These are phyloP conservation scores for Hericium rajendrae DNA, from an alignment of 768 basidiomycete genomes.

Conservation along the genomic window DNA sequence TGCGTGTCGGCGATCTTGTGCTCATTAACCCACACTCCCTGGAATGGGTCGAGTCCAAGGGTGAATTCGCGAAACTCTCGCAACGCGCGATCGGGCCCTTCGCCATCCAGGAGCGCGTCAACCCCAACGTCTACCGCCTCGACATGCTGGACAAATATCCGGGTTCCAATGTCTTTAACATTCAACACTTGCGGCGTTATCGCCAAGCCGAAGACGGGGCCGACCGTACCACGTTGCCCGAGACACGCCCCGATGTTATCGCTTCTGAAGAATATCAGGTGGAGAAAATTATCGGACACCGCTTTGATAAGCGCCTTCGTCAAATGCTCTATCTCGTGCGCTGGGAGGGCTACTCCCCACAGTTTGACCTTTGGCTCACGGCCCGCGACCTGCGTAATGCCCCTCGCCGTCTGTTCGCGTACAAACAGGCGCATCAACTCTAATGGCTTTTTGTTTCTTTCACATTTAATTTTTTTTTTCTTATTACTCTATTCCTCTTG, in stretches of 20 bases:
- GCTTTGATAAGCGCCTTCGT: not conserved
- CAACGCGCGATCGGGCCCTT: constrained; percentile 18
- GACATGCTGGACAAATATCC: constrained; percentile 13
- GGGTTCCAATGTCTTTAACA: constrained; percentile 17
- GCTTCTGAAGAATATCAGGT: constrained; percentile 1
- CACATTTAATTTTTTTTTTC: too few species aligned
- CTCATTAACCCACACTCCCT: constrained; percentile 17
- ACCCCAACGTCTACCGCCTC: constrained; percentile 15
- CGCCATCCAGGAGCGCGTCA: constrained; percentile 15
- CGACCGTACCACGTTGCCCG: not conserved
- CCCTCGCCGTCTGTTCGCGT: not conserved
- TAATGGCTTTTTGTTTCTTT: not conserved
- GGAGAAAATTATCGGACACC: not conserved
- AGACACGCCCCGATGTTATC: not conserved
- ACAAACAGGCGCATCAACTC: not conserved
- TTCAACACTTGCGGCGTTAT: constrained; percentile 17
- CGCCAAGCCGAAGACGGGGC: constrained; percentile 9
- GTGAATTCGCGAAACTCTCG: constrained; percentile 15
- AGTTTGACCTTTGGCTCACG: constrained; percentile 10
- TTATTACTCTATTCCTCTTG: too few species aligned
- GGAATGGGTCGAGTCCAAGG: constrained; percentile 9
- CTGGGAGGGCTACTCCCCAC: constrained; percentile 10
- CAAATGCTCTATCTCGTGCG: constrained; percentile 7
- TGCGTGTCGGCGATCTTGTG: constrained; percentile 16
- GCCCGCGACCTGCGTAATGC: not conserved